Evolutionary conservation across 73 alveolate genomes (phyloP).

Genomic region (Stentor roeselii): DNA sequence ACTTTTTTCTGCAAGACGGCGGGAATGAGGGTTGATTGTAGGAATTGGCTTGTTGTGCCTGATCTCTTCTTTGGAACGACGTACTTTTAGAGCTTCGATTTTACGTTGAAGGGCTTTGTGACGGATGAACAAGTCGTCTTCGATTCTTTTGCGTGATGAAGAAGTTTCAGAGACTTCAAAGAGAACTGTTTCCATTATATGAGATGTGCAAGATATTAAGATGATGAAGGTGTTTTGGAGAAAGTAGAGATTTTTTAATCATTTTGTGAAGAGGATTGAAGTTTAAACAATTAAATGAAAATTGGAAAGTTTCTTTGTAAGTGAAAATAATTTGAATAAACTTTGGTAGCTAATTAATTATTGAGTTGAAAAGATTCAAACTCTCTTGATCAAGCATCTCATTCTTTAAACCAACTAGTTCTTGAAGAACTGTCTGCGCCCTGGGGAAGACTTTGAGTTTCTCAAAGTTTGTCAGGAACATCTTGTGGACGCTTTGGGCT

Average conservation of each 20-base stretch:
- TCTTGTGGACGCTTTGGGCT: conserved; percentile 15
- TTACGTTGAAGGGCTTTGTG: not conserved
- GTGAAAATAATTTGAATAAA: too few relatives aligned
- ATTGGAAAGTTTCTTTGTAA: too few relatives aligned
- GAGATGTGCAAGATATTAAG: too few relatives aligned
- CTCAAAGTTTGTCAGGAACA: conserved; percentile 8
- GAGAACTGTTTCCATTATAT: not conserved
- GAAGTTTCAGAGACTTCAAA: not conserved
- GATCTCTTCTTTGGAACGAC: not conserved
- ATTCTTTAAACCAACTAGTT: not conserved
- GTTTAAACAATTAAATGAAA: too few relatives aligned
- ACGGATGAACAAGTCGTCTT: not conserved
- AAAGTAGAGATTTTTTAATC: too few relatives aligned
- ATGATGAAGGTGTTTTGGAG: too few relatives aligned
- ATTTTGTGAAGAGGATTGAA: too few relatives aligned
- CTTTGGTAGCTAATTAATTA: not conserved
- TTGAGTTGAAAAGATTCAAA: not conserved
- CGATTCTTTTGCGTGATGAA: not conserved
- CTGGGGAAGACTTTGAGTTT: conserved; percentile 6
- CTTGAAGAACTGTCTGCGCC: not conserved
- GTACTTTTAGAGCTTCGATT: not conserved
- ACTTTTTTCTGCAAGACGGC: not conserved
- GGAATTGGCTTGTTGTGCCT: not conserved
- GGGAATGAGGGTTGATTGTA: not conserved
- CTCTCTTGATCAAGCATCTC: not conserved